A percentile compares a stretch with the other conserved stretches of the same genome.
These are phyloP conservation scores for Gomphus bonarii DNA, from an alignment of 1,284 basidiomycete genomes.

Conservation along the genomic window DNA sequence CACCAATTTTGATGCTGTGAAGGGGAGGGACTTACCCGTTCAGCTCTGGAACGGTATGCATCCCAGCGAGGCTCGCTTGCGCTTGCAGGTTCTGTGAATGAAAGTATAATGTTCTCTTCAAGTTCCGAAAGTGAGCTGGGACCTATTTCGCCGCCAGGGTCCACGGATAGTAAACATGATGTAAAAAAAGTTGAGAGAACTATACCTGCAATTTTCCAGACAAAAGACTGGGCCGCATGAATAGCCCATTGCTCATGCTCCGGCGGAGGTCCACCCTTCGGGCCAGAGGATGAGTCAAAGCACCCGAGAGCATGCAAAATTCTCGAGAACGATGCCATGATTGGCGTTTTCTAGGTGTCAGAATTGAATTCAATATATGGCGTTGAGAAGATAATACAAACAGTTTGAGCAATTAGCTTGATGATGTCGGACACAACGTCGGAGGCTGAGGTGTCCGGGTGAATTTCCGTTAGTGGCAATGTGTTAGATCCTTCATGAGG, in stretches of 20 bases:
- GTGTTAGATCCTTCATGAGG: constrained; percentile 33
- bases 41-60: constrained; percentile 51
- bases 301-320: constrained; percentile 56
- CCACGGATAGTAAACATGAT: background rate
- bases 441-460: constrained; percentile 61
- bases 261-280: constrained; percentile 35
- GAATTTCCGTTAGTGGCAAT: constrained; percentile 59
- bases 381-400: constrained; percentile 16
- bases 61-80: constrained; percentile 52
- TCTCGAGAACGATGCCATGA: constrained; percentile 56
- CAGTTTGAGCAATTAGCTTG: constrained; percentile 48
- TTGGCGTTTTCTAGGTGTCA: constrained; percentile 52
- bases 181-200: background rate
- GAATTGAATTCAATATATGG: background rate
- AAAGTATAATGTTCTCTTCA: constrained; percentile 59
- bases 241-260: constrained; percentile 59
- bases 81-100: constrained; percentile 47
- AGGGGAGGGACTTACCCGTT: constrained; percentile 34
- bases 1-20: background rate
- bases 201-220: constrained; percentile 62
- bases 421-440: constrained; percentile 65
- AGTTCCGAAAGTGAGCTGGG: constrained; percentile 51
- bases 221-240: constrained; percentile 59
- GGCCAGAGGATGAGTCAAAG: constrained; percentile 59
- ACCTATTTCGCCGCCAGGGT: constrained; percentile 30